Percentiles rank a stretch among this genome's conserved stretches.
phyloP scores from a whole-genome alignment of 2,329 filamentous ascomycete genomes.

The Calonectria naviculata region DNA sequence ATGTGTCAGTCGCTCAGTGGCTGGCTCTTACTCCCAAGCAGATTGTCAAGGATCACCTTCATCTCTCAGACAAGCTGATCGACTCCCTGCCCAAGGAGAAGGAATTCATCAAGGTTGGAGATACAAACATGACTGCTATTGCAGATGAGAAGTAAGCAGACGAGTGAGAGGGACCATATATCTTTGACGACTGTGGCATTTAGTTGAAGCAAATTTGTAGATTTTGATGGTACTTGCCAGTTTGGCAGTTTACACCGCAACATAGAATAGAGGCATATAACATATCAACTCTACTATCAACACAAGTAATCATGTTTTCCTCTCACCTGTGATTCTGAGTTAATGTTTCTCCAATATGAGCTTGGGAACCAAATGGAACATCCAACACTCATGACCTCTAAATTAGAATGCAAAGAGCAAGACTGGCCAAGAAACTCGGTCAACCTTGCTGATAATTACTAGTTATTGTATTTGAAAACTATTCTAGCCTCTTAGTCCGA shows the following conservation, averaged over 20 bases:
- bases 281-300: no score
- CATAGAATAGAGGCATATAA: background rate
- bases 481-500: no score
- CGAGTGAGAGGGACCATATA: no score
- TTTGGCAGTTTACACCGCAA: background rate
- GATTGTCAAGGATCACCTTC: slow-evolving; percentile 10
- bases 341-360: no score
- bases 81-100: slow-evolving; percentile 15
- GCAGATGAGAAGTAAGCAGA: background rate
- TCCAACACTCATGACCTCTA: no score
- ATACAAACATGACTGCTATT: slow-evolving; percentile 4
- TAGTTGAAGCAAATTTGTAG: background rate
- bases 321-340: no score
- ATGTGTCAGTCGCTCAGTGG: slow-evolving; percentile 9
- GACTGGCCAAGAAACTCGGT: no score
- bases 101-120: slow-evolving; percentile 6
- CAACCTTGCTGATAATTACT: no score
- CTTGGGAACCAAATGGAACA: no score
- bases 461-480: no score
- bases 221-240: background rate
- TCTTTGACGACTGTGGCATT: background rate
- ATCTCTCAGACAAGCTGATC: background rate
- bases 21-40: slow-evolving; percentile 12
- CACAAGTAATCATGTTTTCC: no score
- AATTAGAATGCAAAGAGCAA: no score